Base-by-base conservation (phyloP, 2,329 filamentous ascomycete genomes). In the Xylariaceae sp. region DNA sequence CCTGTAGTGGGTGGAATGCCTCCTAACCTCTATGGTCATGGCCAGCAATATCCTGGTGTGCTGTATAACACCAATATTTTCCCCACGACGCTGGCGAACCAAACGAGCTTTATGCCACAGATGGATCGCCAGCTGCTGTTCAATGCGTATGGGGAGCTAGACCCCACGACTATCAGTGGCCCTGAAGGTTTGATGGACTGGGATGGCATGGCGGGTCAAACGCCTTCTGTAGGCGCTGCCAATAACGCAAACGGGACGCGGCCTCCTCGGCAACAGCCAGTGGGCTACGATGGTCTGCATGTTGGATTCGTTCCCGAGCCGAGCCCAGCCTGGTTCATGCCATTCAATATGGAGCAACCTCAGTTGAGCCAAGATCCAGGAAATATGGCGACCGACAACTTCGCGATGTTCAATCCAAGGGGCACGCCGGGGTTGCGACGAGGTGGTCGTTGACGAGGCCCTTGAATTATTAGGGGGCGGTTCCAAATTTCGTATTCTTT, bases 311-410 rank as follows among this genome's bases (percentile, higher is more conserved):
- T 68, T 17, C 45, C 67, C 37, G 82, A 84, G 62, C 76, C 80
- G 1, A 81, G 77, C 54, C 88, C 87, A 55, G 90, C 89, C 4
- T 97, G 92, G 90, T 96, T 95, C 73, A 86, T 96, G 78, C 91
- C 92, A 1, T 96, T 96, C 74, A 95, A 96, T 71, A 85, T 96
- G 74, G 89, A 94, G 60, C 89, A 91, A 17, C 86, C 89, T 0
- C 83, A 85, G 59, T 74, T 83, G 48, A 75, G 76, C 5, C 80
- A 81, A 56, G 81, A 82, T 44, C 64, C 79, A 55, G 73, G 72
- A 17, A 68, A 77, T 34, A 74, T 72, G 6, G 69, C 80, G 63
- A 72, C 80, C 30, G 82, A 84, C 61, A 73, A 74, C 8, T 83
- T 83, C 64, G 75, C 75, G 34, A 77, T 84, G 68, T 82, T 83